Evolutionary conservation across 2,329 filamentous ascomycete genomes (phyloP), one percentile per base, ranked within the genome.

Genomic region (Ceratocystis colombiana): DNA sequence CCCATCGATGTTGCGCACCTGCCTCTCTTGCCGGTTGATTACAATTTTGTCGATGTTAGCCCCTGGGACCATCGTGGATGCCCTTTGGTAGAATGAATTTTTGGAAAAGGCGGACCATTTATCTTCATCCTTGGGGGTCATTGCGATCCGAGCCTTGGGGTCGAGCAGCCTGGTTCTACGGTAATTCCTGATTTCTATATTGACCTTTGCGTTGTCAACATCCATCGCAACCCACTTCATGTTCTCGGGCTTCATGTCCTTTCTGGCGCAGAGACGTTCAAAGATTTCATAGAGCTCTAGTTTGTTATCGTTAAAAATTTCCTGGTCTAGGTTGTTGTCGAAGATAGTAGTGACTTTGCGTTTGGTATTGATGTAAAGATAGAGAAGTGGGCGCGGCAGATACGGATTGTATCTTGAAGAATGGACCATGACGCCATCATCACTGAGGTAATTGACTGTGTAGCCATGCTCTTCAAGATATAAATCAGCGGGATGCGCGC

Each of bases 241-340:
- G 5, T 7, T 8, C 1, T 50, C 22, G 8, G 48, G 48, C 8
- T 25, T 22, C 4, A 25, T 25, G 46, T 20, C 17, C 48, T 22
- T 7, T 20, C 1, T 20, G 1, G 8, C 8, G 22, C 48, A 50
- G 8, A 25, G 48, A 10, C 6, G 1, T 3, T 25, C 12, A 22
- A 50, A 50, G 1, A 50, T 50, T 25, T 50, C 7, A 4, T 22
- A 25, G 48, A 50, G 22, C 48, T 20, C 22, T 12, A 50, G n/a
- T 3, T 8, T 50, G 1, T 2, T 6, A 20, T 12, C 10, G 12
- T 12, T 1, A 15, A 0, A 0, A 15, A 0, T 2, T 15, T 41
- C 37, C 37, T 15, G 3, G 1, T 41, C 3, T 5, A 41, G 10
- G 37, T 41, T 41, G 37, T 50, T 22, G 7, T 20, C n/a, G n/a